A percentile compares a stretch with the other conserved stretches of the same genome.
phyloP scores from a whole-genome alignment of 192 early-diverging fungal species.

The Endogone sp. region DNA sequence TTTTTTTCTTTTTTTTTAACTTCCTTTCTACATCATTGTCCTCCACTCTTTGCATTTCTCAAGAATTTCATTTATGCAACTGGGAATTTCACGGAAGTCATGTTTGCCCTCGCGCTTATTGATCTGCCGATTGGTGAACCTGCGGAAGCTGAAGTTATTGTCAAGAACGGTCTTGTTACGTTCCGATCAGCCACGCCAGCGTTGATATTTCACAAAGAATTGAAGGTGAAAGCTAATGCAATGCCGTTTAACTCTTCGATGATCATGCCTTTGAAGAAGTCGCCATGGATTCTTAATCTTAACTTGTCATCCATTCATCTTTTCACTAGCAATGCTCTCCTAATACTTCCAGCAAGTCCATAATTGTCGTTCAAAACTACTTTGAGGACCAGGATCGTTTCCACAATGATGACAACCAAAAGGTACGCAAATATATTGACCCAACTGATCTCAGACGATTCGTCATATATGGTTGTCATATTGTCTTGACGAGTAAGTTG shows the following conservation, averaged over 20 bases:
- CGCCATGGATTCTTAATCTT: too few relatives aligned
- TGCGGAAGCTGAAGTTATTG: conserved; percentile 11
- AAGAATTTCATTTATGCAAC: conserved; percentile 41
- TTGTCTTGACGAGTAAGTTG: conserved; percentile 28
- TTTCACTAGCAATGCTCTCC: too few relatives aligned
- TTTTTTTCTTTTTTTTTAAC: background rate
- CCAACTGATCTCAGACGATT: conserved; percentile 4
- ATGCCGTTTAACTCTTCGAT: background rate
- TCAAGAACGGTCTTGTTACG: conserved; percentile 16
- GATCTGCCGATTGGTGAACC: conserved; percentile 28
- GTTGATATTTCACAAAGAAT: conserved; percentile 37
- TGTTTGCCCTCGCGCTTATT: conserved; percentile 34
- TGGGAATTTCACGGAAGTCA: conserved; percentile 21
- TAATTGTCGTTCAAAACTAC: too few relatives aligned
- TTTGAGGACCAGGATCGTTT: too few relatives aligned
- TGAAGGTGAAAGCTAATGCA: conserved; percentile 34
- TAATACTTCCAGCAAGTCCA: too few relatives aligned
- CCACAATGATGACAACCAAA: background rate
- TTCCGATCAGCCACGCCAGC: conserved; percentile 25
- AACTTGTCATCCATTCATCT: too few relatives aligned
- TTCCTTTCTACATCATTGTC: background rate
- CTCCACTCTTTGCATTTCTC: background rate
- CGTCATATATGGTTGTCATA: conserved; percentile 21
- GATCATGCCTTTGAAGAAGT: too few relatives aligned
- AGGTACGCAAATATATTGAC: background rate